Conservation (phyloP, 2,329 filamentous ascomycete species). For the Didymellaceae sp. region DNA sequence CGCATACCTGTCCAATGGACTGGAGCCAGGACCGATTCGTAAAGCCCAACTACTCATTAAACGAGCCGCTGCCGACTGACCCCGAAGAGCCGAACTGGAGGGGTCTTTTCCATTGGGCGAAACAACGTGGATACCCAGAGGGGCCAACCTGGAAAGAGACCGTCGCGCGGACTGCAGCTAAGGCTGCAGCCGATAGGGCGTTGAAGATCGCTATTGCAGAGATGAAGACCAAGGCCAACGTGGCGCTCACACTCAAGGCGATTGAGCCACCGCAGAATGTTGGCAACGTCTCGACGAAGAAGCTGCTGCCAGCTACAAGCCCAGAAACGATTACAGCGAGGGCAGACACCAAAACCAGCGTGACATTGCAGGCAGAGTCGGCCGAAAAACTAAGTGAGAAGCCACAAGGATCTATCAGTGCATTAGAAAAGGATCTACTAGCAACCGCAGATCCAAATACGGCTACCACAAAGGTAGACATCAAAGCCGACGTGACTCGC, state of each 20-base stretch:
- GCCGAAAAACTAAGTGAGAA: too few relatives aligned
- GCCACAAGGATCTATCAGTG: too few relatives aligned
- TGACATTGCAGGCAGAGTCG: too few relatives aligned
- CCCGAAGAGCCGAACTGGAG: background rate
- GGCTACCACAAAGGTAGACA: too few relatives aligned
- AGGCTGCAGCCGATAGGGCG: background rate
- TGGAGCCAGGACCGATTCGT: slow-evolving; percentile 10
- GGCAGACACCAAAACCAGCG: too few relatives aligned
- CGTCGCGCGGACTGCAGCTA: background rate
- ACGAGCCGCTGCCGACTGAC: background rate
- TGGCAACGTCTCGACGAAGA: too few relatives aligned
- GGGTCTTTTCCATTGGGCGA: background rate
- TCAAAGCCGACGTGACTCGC: too few relatives aligned
- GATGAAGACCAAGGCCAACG: background rate
- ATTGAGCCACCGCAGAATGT: background rate
- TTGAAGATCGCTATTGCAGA: background rate
- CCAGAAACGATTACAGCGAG: too few relatives aligned
- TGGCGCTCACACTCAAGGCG: background rate
- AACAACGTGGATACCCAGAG: background rate
- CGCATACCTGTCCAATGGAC: slow-evolving; percentile 6
- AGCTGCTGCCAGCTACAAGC: too few relatives aligned
- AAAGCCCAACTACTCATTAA: background rate
- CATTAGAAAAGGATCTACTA: too few relatives aligned
- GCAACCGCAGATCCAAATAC: too few relatives aligned
- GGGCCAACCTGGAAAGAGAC: slow-evolving; percentile 4